Percentiles rank a stretch among this genome's conserved stretches.
phyloP scores from a whole-genome alignment of 1,284 basidiomycete genomes.

The Ustilago lituana region DNA sequence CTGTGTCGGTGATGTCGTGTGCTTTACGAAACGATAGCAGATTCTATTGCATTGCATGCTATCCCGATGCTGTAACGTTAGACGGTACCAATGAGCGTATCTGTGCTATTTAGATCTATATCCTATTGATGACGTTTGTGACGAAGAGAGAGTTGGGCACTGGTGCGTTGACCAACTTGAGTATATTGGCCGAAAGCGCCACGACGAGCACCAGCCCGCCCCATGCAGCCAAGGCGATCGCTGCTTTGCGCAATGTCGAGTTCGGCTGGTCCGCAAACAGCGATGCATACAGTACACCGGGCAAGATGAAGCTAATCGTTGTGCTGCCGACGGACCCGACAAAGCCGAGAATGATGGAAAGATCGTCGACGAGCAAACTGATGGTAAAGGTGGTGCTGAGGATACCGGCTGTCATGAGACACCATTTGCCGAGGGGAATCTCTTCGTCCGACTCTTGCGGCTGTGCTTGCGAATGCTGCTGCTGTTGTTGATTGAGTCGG shows the following conservation, averaged over 20 bases:
- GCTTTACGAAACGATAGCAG: too few species aligned
- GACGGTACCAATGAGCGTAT: too few species aligned
- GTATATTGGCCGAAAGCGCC: slow-evolving; percentile 54
- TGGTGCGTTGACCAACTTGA: slow-evolving; percentile 50
- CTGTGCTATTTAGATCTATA: slow-evolving; percentile 2
- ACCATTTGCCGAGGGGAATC: slow-evolving; percentile 46
- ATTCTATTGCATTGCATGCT: too few species aligned
- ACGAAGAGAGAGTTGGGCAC: slow-evolving; percentile 36
- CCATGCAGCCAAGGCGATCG: slow-evolving; percentile 42
- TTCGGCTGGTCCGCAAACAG: slow-evolving; percentile 38
- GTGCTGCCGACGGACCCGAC: slow-evolving; percentile 97
- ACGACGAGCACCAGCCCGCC: slow-evolving; percentile 54
- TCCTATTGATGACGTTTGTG: slow-evolving; percentile 9
- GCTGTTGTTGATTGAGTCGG: slow-evolving; percentile 5
- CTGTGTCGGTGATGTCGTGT: too few species aligned
- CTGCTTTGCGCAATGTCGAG: slow-evolving; percentile 32
- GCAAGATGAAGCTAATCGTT: slow-evolving; percentile 93
- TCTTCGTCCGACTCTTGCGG: slow-evolving; percentile 18
- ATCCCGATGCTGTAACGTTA: too few species aligned
- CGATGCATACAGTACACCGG: slow-evolving; percentile 71
- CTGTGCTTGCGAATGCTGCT: neutral
- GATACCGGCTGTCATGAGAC: slow-evolving; percentile 55
- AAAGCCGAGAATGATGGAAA: slow-evolving; percentile 74
- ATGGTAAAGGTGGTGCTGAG: slow-evolving; percentile 58
- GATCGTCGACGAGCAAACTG: slow-evolving; percentile 61